These are phyloP conservation scores for Rhododendron mucronatum DNA, from an alignment of 148 eudicot genomes.

Conservation along the genomic window DNA sequence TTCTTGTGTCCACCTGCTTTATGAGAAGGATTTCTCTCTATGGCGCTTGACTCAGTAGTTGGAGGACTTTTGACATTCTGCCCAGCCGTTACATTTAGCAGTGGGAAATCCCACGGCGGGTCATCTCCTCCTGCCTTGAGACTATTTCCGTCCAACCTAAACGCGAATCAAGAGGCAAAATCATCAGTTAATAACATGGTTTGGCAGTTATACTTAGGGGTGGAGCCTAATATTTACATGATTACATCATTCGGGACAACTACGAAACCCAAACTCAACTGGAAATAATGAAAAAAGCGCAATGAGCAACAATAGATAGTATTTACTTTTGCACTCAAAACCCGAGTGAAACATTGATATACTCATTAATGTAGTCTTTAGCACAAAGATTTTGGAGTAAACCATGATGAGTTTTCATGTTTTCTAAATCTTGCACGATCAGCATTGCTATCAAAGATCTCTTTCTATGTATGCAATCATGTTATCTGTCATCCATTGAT, in stretches of 20 bases:
- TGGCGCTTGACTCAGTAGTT: conserved; percentile 64
- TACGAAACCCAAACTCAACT: not conserved
- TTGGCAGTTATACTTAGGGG: not conserved
- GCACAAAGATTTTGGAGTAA: not conserved
- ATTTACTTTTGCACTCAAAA: not conserved
- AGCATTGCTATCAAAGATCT: not conserved
- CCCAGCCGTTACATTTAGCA: conserved; percentile 38
- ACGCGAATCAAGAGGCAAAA: not conserved
- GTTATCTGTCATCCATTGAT: not conserved
- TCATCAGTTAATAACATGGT: not conserved
- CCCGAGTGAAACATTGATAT: not conserved
- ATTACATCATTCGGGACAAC: not conserved
- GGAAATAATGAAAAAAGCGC: not conserved
- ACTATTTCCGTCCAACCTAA: conserved; percentile 77
- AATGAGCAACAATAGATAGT: not conserved
- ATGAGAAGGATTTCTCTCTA: conserved; percentile 45
- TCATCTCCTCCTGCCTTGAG: conserved; percentile 42
- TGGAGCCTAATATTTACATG: not conserved
- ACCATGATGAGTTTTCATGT: not conserved
- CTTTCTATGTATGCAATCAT: not conserved
- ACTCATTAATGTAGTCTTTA: not conserved
- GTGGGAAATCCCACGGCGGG: conserved; percentile 74
- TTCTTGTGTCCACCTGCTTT: conserved; percentile 30
- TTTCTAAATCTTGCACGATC: not conserved
- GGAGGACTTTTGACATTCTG: conserved; percentile 63